These are phyloP conservation scores for Saccharomycopsis schoenii DNA, from an alignment of 805 yeast genomes.

Conservation along the genomic window DNA sequence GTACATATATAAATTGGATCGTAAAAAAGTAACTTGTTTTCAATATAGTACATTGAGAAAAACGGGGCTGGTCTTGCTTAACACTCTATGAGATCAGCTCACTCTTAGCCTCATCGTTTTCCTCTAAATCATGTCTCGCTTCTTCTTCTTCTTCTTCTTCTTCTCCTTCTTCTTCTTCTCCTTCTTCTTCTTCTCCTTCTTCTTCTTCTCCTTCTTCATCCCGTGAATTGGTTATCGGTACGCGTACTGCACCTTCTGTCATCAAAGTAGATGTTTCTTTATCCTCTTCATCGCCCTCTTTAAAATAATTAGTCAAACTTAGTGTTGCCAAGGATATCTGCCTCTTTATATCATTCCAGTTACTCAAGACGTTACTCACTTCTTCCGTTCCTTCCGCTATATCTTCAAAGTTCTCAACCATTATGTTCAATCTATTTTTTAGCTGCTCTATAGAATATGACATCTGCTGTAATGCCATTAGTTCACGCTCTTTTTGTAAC, in stretches of 20 bases:
- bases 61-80: too few relatives aligned
- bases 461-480: constrained; percentile 17
- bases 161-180: constrained; percentile 22
- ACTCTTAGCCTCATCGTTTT: too few relatives aligned
- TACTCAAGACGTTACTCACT: constrained; percentile 46
- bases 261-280: constrained; percentile 24
- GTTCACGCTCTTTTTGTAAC: constrained; percentile 14
- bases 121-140: too few relatives aligned
- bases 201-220: not conserved
- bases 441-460: constrained; percentile 17
- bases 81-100: too few relatives aligned
- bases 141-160: constrained; percentile 17
- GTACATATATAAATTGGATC: too few relatives aligned
- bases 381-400: constrained; percentile 44
- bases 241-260: constrained; percentile 25
- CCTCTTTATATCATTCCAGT: constrained; percentile 55
- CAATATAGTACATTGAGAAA: too few relatives aligned
- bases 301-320: constrained; percentile 28
- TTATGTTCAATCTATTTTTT: constrained; percentile 10
- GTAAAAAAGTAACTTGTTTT: too few relatives aligned
- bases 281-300: constrained; percentile 27
- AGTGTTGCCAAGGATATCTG: constrained; percentile 49
- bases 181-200: not conserved
- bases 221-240: constrained; percentile 15
- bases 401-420: constrained; percentile 13